phyloP scores from a whole-genome alignment of 129 eudicot genomes.

The Artemisia annua region DNA sequence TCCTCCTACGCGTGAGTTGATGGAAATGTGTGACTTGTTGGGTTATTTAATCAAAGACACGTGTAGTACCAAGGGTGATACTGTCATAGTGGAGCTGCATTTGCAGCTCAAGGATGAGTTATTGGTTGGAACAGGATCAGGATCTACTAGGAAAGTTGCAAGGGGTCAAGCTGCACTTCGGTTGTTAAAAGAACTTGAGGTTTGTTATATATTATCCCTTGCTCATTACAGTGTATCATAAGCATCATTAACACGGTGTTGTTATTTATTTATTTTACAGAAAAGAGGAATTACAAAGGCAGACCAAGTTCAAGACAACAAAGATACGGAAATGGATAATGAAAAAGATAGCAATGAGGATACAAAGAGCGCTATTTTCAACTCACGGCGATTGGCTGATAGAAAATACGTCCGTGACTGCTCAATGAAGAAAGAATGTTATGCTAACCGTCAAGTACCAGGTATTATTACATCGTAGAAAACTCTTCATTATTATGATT shows the following conservation, averaged over 20 bases:
- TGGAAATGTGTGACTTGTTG: constrained; percentile 23
- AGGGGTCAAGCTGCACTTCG: too few relatives aligned
- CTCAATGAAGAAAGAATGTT: constrained; percentile 5
- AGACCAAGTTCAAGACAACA: constrained; percentile 30
- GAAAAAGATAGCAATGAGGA: constrained; percentile 26
- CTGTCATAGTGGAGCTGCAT: constrained; percentile 49
- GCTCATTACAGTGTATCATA: not conserved
- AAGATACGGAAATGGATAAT: constrained; percentile 16
- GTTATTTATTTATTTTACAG: constrained; percentile 33
- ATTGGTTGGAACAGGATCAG: too few relatives aligned
- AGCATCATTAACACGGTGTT: not conserved
- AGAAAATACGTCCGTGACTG: constrained; percentile 10
- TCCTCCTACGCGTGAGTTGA: constrained; percentile 76
- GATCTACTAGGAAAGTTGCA: too few relatives aligned
- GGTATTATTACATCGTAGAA: too few relatives aligned
- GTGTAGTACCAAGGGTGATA: constrained; percentile 38
- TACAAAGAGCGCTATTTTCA: constrained; percentile 30
- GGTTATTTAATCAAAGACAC: constrained; percentile 55
- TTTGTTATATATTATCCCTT: constrained; percentile 9
- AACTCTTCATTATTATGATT: too few relatives aligned
- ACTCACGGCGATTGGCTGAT: constrained; percentile 18
- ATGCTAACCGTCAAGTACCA: too few relatives aligned
- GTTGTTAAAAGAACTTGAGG: constrained; percentile 5
- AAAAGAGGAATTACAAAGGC: constrained; percentile 57
- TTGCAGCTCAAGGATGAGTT: constrained; percentile 57